Evolutionary conservation across 805 yeast species (phyloP).

Genomic region (Pichia heedii): DNA sequence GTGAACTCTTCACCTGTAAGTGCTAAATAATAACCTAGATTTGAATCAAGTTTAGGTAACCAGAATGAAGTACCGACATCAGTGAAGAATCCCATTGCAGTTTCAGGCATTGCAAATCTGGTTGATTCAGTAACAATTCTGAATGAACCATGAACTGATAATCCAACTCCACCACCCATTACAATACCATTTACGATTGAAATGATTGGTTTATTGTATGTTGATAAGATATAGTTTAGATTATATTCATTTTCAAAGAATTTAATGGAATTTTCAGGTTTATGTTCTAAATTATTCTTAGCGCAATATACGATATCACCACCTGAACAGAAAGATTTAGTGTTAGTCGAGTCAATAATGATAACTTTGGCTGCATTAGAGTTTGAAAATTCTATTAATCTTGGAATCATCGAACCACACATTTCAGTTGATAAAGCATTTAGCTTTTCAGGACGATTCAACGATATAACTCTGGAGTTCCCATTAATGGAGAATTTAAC

Average conservation of each 20-base stretch:
- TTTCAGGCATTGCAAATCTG: constrained; percentile 94
- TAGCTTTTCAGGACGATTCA: constrained; percentile 75
- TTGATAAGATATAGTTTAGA: constrained; percentile 67
- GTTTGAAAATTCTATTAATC: constrained; percentile 69
- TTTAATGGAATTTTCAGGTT: constrained; percentile 41
- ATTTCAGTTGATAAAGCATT: constrained; percentile 76
- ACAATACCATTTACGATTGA: constrained; percentile 84
- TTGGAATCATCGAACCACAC: constrained; percentile 63
- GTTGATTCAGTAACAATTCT: constrained; percentile 90
- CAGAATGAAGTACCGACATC: constrained; percentile 94
- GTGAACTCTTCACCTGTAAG: constrained; percentile 71
- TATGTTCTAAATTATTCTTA: constrained; percentile 39
- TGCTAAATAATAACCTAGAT: constrained; percentile 78
- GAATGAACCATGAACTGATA: constrained; percentile 84
- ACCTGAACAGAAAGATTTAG: constrained; percentile 85
- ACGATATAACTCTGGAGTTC: constrained; percentile 61
- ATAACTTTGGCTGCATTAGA: constrained; percentile 55
- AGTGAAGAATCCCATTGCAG: constrained; percentile 92
- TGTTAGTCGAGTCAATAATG: constrained; percentile 56
- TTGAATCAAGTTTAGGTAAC: constrained; percentile 71
- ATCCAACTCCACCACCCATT: constrained; percentile 98
- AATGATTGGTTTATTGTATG: constrained; percentile 83
- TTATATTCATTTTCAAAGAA: constrained; percentile 78
- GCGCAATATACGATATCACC: constrained; percentile 90
- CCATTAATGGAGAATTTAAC: constrained; percentile 56